Evolutionary conservation across 2,329 filamentous ascomycete genomes (phyloP).

Genomic region (Leptographium galeiforme): DNA sequence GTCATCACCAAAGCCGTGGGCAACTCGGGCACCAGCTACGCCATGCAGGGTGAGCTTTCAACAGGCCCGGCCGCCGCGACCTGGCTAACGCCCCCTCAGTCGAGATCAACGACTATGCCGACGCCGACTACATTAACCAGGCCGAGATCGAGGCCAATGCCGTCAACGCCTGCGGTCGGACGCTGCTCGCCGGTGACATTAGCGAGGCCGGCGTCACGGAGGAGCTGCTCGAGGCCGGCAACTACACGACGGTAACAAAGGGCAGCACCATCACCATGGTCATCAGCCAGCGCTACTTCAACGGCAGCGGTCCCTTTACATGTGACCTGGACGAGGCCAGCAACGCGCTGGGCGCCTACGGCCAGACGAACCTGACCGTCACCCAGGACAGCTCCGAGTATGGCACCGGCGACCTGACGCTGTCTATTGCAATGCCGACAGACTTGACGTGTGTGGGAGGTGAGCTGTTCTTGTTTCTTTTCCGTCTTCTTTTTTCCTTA

Average conservation of each 20-base stretch:
- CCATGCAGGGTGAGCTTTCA: background rate
- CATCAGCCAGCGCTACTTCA: background rate
- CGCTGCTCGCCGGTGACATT: slow-evolving; percentile 2
- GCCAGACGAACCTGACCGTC: slow-evolving; percentile 3
- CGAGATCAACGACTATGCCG: background rate
- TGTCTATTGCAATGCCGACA: background rate
- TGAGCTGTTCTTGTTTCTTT: background rate
- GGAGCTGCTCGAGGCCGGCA: background rate
- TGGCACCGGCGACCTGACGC: slow-evolving; percentile 3
- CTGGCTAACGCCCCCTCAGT: background rate
- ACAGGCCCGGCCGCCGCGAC: background rate
- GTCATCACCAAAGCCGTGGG: background rate
- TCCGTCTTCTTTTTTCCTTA: background rate
- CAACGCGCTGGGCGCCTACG: slow-evolving; percentile 1
- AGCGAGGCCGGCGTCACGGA: slow-evolving; percentile 2
- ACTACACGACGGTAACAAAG: background rate
- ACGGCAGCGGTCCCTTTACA: background rate
- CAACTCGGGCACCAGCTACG: background rate
- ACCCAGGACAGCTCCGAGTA: background rate
- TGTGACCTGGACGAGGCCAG: slow-evolving; percentile 3
- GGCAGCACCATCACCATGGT: slow-evolving; percentile 1
- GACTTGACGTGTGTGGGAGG: slow-evolving; percentile 2
- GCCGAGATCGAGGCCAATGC: slow-evolving; percentile 1
- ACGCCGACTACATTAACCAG: slow-evolving; percentile 3
- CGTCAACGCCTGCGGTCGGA: slow-evolving; percentile 3